phyloP scores from a whole-genome alignment of 1,284 basidiomycete genomes.

The Rhodotorula sp. region DNA sequence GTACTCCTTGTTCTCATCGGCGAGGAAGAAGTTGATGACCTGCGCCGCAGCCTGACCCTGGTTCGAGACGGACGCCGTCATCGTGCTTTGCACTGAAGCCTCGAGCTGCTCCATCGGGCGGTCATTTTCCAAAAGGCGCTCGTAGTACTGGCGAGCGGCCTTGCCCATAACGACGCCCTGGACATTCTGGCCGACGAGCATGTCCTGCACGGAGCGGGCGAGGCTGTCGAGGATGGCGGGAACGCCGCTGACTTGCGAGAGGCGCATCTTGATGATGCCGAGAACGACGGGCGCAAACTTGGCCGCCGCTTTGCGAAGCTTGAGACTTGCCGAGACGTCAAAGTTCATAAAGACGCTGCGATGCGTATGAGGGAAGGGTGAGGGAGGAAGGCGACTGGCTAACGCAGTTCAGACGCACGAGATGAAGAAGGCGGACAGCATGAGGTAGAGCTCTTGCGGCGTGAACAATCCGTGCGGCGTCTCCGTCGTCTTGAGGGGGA shows the following conservation, averaged over 20 bases:
- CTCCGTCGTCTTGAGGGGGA: conserved; percentile 63
- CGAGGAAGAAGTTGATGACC: conserved; percentile 35
- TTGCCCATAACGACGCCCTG: conserved; percentile 15
- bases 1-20: conserved; percentile 14
- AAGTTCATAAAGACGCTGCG: conserved; percentile 30
- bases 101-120: conserved; percentile 22
- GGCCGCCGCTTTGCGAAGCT: conserved; percentile 24
- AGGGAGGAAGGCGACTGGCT: no score
- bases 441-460: conserved; percentile 61
- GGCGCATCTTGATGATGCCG: conserved; percentile 20
- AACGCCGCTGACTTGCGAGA: conserved; percentile 24
- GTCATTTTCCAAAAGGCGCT: conserved; percentile 23
- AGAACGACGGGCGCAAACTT: conserved; percentile 12
- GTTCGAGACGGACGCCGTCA: conserved; percentile 15
- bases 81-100: conserved; percentile 10
- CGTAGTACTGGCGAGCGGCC: conserved; percentile 22
- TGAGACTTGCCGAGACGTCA: conserved; percentile 53
- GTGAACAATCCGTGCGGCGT: conserved; percentile 61
- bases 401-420: no score
- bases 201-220: conserved; percentile 7
- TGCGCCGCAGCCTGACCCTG: conserved; percentile 21
- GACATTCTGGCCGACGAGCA: conserved; percentile 6
- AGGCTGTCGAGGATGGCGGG: conserved; percentile 7
- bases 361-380: no score
- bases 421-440: conserved; percentile 52